A percentile compares a stretch with the other conserved stretches of the same genome.
These are phyloP conservation scores for Penicillium sp. DNA, from an alignment of 2,329 filamentous ascomycete genomes.

Conservation along the genomic window DNA sequence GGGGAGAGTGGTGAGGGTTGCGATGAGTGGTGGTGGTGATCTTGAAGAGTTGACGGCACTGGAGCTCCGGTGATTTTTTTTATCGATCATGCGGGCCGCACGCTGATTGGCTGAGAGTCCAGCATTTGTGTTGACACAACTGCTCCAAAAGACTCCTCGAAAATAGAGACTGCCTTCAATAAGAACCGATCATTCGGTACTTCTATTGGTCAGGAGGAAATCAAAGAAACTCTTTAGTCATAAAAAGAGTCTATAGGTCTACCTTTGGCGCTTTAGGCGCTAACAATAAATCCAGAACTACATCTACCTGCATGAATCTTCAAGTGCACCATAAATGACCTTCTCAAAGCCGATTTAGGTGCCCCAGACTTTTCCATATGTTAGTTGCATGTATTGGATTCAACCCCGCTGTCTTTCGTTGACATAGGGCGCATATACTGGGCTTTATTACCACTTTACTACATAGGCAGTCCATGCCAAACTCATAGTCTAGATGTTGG, in stretches of 20 bases:
- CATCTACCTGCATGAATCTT: neutral
- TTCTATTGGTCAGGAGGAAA: neutral
- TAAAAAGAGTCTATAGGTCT: neutral
- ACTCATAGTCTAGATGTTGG: neutral
- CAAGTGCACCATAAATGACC: neutral
- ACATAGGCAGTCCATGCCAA: neutral
- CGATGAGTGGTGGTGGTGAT: slow-evolving; percentile 10
- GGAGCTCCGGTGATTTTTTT: slow-evolving; percentile 24
- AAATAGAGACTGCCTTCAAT: neutral
- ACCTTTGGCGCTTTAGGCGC: neutral
- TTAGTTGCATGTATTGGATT: no score
- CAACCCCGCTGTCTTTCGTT: neutral
- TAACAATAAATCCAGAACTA: neutral
- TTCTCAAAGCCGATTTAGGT: neutral
- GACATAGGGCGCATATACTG: neutral
- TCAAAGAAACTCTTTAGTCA: neutral
- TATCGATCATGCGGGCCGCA: slow-evolving; percentile 24
- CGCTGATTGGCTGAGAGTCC: slow-evolving; percentile 25
- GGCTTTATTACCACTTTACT: neutral
- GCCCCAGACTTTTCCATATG: no score
- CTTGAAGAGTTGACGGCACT: neutral
- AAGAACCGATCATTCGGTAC: neutral
- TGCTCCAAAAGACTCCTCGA: neutral
- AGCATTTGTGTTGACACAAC: neutral
- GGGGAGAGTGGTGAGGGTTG: slow-evolving; percentile 7